Base-by-base conservation (phyloP, 257 asterid species). In the Hygrophila difformis region DNA sequence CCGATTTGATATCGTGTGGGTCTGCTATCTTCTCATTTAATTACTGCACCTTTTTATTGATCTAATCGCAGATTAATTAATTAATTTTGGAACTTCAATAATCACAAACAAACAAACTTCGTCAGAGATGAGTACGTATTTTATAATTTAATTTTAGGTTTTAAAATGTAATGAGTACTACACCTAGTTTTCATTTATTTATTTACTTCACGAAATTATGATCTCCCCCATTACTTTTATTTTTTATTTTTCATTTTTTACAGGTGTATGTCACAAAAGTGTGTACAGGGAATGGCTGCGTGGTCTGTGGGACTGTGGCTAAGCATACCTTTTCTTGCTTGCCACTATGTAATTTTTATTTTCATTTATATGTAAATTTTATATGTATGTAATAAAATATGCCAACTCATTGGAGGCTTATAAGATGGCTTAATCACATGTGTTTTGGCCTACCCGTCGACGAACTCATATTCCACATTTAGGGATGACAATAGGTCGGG, bases 1-100 rank as follows among this genome's bases (percentile, higher is more conserved):
- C 43, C 63, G 54, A 77, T 63, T 70, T 75, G 65, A 66, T 70
- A 67, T 62, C 52, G 67, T 62, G 80, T 76, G 83, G 88, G 53
- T n/a, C n/a, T n/a, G n/a, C n/a, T n/a, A n/a, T 64, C 69, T 52
- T 19, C 23, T 34, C 19, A 14, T 23, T 51, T 61, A 45, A 41
- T 36, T 51, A 37, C 56, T 7, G 44, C 2, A 34, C n/a, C n/a
- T n/a, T 13, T 59, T 33, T 6, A 41, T 44, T 37, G 26, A 46
- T 37, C 35, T 5, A 49, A 39, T 47, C 21, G 34, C 57, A 54
- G 51, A 47, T 44, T 59, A 51, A n/a, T n/a, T n/a, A n/a, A n/a
- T n/a, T n/a, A n/a, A n/a, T n/a, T n/a, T n/a, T n/a, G n/a, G n/a
- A n/a, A n/a, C n/a, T n/a, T n/a, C n/a, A n/a, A n/a, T n/a, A n/a